These are phyloP conservation scores for Boletus subparvulus DNA, from an alignment of 768 basidiomycete genomes.

Conservation along the genomic window DNA sequence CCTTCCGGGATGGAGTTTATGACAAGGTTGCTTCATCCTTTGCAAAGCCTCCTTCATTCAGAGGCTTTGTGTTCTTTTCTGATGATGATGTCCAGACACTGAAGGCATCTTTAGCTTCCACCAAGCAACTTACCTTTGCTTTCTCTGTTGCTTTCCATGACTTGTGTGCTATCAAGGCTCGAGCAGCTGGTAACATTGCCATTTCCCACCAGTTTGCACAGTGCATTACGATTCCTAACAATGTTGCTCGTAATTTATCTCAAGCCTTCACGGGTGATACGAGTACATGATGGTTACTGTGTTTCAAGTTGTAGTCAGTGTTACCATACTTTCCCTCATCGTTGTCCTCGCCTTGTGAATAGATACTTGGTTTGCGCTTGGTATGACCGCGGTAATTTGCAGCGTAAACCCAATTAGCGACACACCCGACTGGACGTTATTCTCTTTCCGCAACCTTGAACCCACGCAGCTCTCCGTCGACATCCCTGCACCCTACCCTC, in stretches of 20 bases:
- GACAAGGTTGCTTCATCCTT: conserved; percentile 30
- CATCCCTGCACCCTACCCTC: conserved; percentile 6
- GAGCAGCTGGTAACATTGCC: conserved; percentile 27
- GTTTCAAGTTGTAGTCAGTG: background rate
- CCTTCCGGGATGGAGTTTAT: background rate
- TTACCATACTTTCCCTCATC: background rate
- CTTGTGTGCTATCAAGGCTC: conserved; percentile 57
- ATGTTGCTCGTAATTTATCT: conserved; percentile 22
- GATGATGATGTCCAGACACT: conserved; percentile 36
- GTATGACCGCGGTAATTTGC: background rate
- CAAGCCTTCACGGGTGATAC: conserved; percentile 9
- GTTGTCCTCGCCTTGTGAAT: background rate
- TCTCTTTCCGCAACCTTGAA: conserved; percentile 9
- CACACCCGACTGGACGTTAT: background rate
- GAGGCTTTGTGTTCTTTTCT: conserved; percentile 21
- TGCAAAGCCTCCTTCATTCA: conserved; percentile 26
- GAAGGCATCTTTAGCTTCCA: conserved; percentile 61
- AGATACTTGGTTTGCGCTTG: background rate
- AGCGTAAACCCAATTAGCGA: conserved; percentile 1
- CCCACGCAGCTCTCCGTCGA: conserved; percentile 11
- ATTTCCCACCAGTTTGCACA: conserved; percentile 27
- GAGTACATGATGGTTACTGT: background rate
- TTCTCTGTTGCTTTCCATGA: conserved; percentile 54
- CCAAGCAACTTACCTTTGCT: conserved; percentile 37
- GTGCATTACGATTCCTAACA: conserved; percentile 19